Conservation (phyloP, 2,329 filamentous ascomycete genomes). For the Magnaporthiopsis poae region DNA sequence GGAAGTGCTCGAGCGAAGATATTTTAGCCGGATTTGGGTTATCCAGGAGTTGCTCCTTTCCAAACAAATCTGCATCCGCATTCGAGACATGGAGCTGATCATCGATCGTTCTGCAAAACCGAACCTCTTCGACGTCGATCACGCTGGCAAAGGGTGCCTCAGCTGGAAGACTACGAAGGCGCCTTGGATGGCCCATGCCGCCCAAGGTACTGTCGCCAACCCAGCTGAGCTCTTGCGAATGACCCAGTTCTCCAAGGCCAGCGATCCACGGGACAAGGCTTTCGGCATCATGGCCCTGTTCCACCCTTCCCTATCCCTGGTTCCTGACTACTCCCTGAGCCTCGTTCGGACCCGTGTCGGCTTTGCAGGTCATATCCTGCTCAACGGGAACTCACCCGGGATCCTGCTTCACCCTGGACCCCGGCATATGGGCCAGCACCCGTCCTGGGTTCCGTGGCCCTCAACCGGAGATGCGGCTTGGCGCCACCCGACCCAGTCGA, state of each 20-base stretch:
- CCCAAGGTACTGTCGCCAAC: not conserved
- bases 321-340: conserved; percentile 1
- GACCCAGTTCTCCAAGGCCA: not conserved
- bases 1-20: conserved; percentile 1
- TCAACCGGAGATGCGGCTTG: too few species aligned
- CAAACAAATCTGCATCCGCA: not conserved
- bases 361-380: not conserved
- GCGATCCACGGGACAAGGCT: not conserved
- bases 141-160: not conserved
- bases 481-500: too few species aligned
- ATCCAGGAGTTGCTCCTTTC: conserved; percentile 11
- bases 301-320: not conserved
- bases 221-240: not conserved
- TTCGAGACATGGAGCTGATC: conserved; percentile 1
- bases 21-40: conserved; percentile 11
- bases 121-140: too few species aligned
- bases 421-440: not conserved
- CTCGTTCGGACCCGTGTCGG: not conserved
- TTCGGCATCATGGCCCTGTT: conserved; percentile 1
- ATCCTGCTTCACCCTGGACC: not conserved
- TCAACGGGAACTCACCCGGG: conserved; percentile 8
- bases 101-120: not conserved
- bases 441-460: not conserved
- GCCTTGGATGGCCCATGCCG: not conserved
- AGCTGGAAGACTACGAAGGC: not conserved